phyloP scores from a whole-genome alignment of 306 rosid genomes.

The Ammopiptanthus mongolicus region DNA sequence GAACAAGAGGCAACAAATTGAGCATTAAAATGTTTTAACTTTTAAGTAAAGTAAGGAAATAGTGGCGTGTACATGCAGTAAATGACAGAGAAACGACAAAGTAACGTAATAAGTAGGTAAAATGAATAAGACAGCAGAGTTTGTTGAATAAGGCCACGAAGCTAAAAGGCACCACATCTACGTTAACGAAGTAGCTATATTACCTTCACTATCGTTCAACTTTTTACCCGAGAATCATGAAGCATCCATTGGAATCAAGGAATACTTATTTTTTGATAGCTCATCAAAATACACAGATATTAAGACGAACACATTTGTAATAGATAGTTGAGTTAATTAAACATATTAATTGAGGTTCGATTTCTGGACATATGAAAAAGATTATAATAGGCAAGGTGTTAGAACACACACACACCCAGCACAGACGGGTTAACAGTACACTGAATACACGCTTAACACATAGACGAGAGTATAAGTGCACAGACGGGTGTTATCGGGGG shows the following conservation, averaged over 20 bases:
- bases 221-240: background rate
- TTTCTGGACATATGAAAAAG: too few species aligned
- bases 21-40: background rate
- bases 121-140: background rate
- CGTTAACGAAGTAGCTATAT: background rate
- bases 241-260: background rate
- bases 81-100: background rate
- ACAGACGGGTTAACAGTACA: too few species aligned
- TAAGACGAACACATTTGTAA: background rate
- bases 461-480: too few species aligned
- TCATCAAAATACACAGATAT: background rate
- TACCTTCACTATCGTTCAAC: background rate
- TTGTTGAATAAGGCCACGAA: background rate
- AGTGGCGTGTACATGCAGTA: background rate
- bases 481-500: too few species aligned
- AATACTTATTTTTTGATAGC: background rate
- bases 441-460: too few species aligned
- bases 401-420: too few species aligned
- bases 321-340: too few species aligned
- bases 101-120: too few species aligned
- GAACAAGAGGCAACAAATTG: background rate
- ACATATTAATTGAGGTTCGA: too few species aligned
- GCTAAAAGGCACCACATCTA: background rate
- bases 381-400: too few species aligned
- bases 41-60: background rate